phyloP scores from a whole-genome alignment of 2,329 filamentous ascomycete genomes.

The Neopestalotiopsis sp. region DNA sequence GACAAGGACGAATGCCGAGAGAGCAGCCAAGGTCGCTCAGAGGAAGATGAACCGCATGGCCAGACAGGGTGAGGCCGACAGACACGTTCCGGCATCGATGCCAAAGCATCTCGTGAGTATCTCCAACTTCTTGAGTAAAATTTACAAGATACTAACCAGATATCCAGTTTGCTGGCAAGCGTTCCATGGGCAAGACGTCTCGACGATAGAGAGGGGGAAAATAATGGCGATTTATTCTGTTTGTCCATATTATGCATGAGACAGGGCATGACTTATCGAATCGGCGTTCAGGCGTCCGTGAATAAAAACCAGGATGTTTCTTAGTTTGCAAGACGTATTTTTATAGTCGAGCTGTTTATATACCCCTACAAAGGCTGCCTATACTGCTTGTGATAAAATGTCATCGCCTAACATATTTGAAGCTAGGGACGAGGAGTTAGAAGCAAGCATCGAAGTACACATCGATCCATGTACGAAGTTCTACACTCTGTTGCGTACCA shows the following conservation, averaged over 20 bases:
- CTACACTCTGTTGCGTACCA: too few species aligned
- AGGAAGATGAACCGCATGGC: constrained; percentile 99
- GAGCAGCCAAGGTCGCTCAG: constrained; percentile 86
- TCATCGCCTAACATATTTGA: not conserved
- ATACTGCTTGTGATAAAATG: not conserved
- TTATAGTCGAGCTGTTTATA: constrained; percentile 12
- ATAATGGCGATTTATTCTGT: not conserved
- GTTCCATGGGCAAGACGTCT: constrained; percentile 20
- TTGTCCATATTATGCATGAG: constrained; percentile 9
- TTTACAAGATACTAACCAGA: constrained; percentile 5
- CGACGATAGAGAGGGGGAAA: constrained; percentile 17
- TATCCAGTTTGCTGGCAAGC: constrained; percentile 21
- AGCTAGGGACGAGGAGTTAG: not conserved
- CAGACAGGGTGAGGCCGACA: constrained; percentile 93
- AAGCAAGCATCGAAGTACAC: not conserved
- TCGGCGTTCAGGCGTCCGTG: constrained; percentile 11
- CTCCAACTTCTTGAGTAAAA: too few species aligned
- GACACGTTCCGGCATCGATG: constrained; percentile 81
- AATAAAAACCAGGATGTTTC: constrained; percentile 6
- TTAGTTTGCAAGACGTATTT: constrained; percentile 8
- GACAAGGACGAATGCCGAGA: constrained; percentile 79
- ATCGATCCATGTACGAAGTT: too few species aligned
- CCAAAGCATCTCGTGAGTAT: constrained; percentile 89
- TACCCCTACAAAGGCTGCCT: not conserved
- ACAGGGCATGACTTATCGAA: constrained; percentile 13